Evolutionary conservation across 2,329 filamentous ascomycete genomes (phyloP).

Genomic region (Ophiobolus disseminans): DNA sequence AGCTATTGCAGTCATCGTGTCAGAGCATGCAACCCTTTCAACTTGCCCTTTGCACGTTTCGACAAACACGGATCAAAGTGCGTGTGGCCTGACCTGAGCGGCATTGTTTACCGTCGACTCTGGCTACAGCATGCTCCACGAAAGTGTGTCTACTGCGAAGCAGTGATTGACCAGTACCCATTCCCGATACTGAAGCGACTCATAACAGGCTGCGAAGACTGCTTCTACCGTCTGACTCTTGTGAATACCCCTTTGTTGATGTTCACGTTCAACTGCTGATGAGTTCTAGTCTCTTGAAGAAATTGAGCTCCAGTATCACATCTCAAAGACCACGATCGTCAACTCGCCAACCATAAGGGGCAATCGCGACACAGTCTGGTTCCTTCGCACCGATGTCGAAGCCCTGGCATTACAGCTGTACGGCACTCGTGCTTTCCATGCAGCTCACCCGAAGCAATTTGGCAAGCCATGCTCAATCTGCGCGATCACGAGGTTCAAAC

Average conservation of each 20-base stretch:
- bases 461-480: slow-evolving; percentile 34
- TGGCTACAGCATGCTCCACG: slow-evolving; percentile 42
- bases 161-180: slow-evolving; percentile 32
- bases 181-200: slow-evolving; percentile 25
- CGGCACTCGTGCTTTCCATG: slow-evolving; percentile 38
- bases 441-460: slow-evolving; percentile 26
- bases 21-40: slow-evolving; percentile 36
- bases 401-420: slow-evolving; percentile 38
- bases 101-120: slow-evolving; percentile 38
- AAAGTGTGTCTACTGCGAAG: slow-evolving; percentile 36
- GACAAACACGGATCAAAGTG: slow-evolving; percentile 25
- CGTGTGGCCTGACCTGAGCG: slow-evolving; percentile 35
- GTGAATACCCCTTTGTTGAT: slow-evolving; percentile 14
- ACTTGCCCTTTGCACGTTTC: slow-evolving; percentile 34
- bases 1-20: slow-evolving; percentile 37
- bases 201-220: slow-evolving; percentile 32
- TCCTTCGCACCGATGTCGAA: slow-evolving; percentile 40
- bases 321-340: slow-evolving; percentile 22
- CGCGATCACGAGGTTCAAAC: slow-evolving; percentile 23
- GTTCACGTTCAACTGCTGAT: slow-evolving; percentile 2
- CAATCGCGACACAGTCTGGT: slow-evolving; percentile 24
- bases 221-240: slow-evolving; percentile 39
- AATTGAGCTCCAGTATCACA: slow-evolving; percentile 38
- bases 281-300: slow-evolving; percentile 32
- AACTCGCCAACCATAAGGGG: slow-evolving; percentile 25